Evolutionary conservation across 148 eudicot species (phyloP).

Genomic region (Chenopodium suecicum): DNA sequence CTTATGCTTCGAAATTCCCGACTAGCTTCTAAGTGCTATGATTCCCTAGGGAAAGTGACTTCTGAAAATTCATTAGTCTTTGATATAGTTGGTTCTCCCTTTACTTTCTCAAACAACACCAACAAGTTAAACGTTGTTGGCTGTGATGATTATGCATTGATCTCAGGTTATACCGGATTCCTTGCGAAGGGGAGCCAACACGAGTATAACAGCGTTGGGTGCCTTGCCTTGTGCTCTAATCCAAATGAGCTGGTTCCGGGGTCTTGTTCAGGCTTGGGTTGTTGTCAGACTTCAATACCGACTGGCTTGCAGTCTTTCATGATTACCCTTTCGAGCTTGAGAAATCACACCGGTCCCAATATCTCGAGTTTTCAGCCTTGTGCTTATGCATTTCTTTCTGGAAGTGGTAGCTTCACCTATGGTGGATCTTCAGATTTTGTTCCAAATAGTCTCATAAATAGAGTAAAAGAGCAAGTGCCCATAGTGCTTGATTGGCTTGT

Average conservation of each 20-base stretch:
- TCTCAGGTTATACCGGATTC: conserved; percentile 14
- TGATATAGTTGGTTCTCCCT: conserved; percentile 16
- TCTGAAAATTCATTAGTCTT: background rate
- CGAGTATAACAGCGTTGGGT: conserved; percentile 15
- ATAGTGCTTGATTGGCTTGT: conserved; percentile 25
- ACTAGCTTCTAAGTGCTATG: conserved; percentile 19
- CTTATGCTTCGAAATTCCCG: background rate
- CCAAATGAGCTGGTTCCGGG: background rate
- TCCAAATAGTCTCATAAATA: background rate
- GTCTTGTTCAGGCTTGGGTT: conserved; percentile 25
- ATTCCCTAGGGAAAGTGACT: conserved; percentile 11
- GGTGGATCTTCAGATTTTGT: conserved; percentile 16
- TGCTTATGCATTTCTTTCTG: conserved; percentile 14
- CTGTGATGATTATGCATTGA: conserved; percentile 23
- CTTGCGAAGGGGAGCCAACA: background rate
- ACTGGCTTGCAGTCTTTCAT: conserved; percentile 23
- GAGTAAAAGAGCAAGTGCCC: conserved; percentile 14
- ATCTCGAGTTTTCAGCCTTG: conserved; percentile 11
- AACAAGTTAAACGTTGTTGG: conserved; percentile 27
- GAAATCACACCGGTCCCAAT: conserved; percentile 3
- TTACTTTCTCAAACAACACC: conserved; percentile 14
- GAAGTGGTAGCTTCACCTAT: conserved; percentile 8
- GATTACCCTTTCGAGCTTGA: conserved; percentile 8
- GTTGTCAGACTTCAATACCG: conserved; percentile 23
- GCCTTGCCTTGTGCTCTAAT: conserved; percentile 15